phyloP scores from a whole-genome alignment of 1,284 basidiomycete genomes.

The Takashimella koratensis region DNA sequence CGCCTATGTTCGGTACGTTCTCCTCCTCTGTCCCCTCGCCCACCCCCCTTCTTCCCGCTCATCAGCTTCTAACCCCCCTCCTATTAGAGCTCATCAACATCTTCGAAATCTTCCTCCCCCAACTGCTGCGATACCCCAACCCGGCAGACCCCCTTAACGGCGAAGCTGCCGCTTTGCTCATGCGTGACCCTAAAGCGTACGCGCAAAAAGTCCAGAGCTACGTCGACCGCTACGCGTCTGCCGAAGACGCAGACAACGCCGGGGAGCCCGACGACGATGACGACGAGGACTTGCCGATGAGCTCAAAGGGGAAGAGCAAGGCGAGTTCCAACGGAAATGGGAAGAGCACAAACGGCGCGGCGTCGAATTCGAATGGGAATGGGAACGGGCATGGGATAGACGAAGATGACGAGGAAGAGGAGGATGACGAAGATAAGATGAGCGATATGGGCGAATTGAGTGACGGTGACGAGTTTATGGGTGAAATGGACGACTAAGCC shows the following conservation, averaged over 20 bases:
- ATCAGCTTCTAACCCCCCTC: constrained; percentile 1
- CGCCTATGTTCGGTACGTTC: constrained; percentile 87
- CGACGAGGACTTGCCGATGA: constrained; percentile 36
- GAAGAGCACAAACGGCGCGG: constrained; percentile 6
- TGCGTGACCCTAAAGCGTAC: constrained; percentile 95
- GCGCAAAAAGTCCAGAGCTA: constrained; percentile 77
- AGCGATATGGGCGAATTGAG: constrained; percentile 86
- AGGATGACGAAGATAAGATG: constrained; percentile 72
- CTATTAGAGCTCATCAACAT: constrained; percentile 94
- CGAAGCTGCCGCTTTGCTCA: constrained; percentile 91
- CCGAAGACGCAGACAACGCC: constrained; percentile 48
- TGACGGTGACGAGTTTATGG: constrained; percentile 59
- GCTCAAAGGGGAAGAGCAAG: constrained; percentile 5
- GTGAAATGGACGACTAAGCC: constrained; percentile 34
- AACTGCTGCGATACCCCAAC: constrained; percentile 94
- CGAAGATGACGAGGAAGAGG: constrained; percentile 64
- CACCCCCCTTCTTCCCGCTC: constrained; percentile 15
- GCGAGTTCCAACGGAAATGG: constrained; percentile 6
- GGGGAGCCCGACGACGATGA: constrained; percentile 46
- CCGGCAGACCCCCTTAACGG: constrained; percentile 97
- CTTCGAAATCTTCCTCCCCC: constrained; percentile 96
- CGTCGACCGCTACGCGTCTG: constrained; percentile 51
- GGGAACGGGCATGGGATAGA: constrained; percentile 28
- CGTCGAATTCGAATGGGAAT: constrained; percentile 17
- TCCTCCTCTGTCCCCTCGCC: constrained; percentile 8